Evolutionary conservation across 768 basidiomycete genomes (phyloP), one percentile per base, ranked within the genome.

Genomic region (Tricholoma saponaceum): DNA sequence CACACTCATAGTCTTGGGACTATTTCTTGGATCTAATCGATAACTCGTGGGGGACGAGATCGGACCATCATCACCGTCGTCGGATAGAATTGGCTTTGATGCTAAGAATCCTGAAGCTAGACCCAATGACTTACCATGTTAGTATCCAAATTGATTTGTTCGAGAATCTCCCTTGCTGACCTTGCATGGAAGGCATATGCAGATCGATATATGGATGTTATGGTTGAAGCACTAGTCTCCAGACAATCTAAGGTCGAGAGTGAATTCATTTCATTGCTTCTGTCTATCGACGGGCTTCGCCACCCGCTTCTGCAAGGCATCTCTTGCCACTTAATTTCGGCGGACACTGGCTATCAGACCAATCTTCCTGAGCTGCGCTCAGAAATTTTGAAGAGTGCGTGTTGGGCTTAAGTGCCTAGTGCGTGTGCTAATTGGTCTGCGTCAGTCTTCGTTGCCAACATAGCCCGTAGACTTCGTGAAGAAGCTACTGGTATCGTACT

Each of bases 71-170:
- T 18, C 10, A 18, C 47, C 47, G 47, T 18, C 47, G 47, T 30
- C 77, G 86, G 52, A 79, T 90, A 39, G 81, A 85, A 10, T 65
- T 92, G 56, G 78, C 82, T 22, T 83, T 91, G 66, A 82, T 84
- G 72, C 76, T 77, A 46, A 78, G 71, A 46, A 67, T 85, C 16
- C 74, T 90, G 51, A 72, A 77, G 55, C 70, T 85, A 7, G 84
- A 90, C 63, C 83, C 87, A 0, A 75, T 72, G 57, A 76, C 82
- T 26, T 92, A 91, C 62, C 54, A 58, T 56, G 89, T 88, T 56
- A 67, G 81, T 71, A 18, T 26, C 20, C 32, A 25, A 43, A 37
- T 25, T 16, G n/a, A 18, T 39, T 41, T 39, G 18, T 33, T 26
- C 37, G 14, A 5, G 37, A 10, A 23, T 56, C 41, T 61, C 25